Conservation (phyloP, 495 filamentous ascomycete genomes). For the Tuber brumale region DNA sequence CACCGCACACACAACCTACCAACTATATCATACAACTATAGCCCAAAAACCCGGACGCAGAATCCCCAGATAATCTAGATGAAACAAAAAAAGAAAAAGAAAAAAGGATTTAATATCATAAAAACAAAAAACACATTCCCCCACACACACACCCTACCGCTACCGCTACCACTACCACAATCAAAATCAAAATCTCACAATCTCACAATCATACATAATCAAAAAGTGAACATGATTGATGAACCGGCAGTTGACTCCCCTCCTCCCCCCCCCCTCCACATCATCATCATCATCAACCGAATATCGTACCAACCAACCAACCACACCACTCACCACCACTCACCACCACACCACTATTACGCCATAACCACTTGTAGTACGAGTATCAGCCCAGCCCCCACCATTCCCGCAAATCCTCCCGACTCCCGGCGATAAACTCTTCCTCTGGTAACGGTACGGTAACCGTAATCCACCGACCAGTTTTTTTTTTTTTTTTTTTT, state of each 20-base stretch:
- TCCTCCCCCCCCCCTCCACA: too few relatives aligned
- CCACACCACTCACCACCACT: not conserved
- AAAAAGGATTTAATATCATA: not conserved
- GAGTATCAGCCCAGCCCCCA: too few relatives aligned
- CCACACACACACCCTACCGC: not conserved
- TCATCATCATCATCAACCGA: not conserved
- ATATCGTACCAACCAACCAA: not conserved
- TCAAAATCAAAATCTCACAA: not conserved
- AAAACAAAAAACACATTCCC: not conserved
- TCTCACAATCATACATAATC: not conserved
- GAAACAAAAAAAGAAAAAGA: not conserved
- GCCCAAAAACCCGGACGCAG: too few relatives aligned
- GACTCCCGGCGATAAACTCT: too few relatives aligned
- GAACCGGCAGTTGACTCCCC: not conserved
- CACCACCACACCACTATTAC: not conserved
- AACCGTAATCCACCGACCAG: too few relatives aligned
- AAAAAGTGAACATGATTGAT: not conserved
- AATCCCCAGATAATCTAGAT: not conserved
- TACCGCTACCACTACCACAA: too few relatives aligned
- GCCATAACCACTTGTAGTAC: too few relatives aligned
- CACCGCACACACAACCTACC: not conserved
- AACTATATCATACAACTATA: not conserved
- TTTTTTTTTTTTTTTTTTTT: too few relatives aligned
- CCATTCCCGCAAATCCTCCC: too few relatives aligned
- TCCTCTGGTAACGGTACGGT: too few relatives aligned